phyloP scores from a whole-genome alignment of 345 rosid species.

The Luvunga scandens region DNA sequence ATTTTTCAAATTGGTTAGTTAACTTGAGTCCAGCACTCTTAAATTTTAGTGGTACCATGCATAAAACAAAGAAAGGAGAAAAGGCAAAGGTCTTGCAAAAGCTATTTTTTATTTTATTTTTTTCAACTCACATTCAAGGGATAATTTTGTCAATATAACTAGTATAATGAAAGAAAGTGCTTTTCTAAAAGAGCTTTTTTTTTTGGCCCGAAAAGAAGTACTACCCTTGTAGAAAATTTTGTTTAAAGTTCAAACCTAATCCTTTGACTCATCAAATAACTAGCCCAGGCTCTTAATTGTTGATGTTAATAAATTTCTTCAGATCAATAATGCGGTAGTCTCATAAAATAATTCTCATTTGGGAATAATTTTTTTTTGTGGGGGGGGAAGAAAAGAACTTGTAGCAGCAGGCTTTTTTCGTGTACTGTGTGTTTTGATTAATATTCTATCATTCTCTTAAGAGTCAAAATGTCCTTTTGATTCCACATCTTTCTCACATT shows the following conservation, averaged over 20 bases:
- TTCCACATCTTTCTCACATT: constrained; percentile 24
- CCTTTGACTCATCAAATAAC: constrained; percentile 23
- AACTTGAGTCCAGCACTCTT: background rate
- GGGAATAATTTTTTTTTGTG: background rate
- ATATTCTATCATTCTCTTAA: constrained; percentile 38
- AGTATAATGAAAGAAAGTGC: background rate
- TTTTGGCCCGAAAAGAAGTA: background rate
- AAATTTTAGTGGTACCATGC: constrained; percentile 13
- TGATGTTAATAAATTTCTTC: constrained; percentile 20
- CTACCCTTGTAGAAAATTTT: background rate
- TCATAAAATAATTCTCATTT: constrained; percentile 1
- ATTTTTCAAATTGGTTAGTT: background rate
- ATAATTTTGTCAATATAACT: constrained; percentile 26
- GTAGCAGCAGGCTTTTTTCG: constrained; percentile 32
- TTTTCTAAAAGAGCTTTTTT: background rate
- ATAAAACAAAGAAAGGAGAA: constrained; percentile 13
- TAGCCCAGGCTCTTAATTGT: constrained; percentile 1
- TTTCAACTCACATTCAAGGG: constrained; percentile 18
- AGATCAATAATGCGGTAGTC: constrained; percentile 13
- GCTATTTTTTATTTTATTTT: constrained; percentile 1
- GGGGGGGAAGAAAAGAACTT: constrained; percentile 3
- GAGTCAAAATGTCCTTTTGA: constrained; percentile 44
- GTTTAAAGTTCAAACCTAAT: constrained; percentile 24
- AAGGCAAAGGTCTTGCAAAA: constrained; percentile 37
- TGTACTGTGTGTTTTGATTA: constrained; percentile 17